Evolutionary conservation across 495 filamentous ascomycete genomes (phyloP), one percentile per base, ranked within the genome.

Genomic region (Aspergillus homomorphus): DNA sequence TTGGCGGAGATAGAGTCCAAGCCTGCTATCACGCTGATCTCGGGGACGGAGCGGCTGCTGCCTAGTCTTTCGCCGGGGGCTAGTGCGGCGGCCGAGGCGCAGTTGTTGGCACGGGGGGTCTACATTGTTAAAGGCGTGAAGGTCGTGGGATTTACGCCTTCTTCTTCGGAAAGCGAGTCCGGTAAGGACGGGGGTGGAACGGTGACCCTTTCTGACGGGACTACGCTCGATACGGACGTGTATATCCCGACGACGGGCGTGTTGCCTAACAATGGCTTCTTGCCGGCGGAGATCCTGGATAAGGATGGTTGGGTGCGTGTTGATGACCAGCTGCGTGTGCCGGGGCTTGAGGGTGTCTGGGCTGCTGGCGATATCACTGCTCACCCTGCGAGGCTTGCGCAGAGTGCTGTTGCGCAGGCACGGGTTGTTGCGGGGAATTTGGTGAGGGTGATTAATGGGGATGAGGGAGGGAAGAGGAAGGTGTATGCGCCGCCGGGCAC

Each of bases 171-270:
- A n/a, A n/a, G n/a, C n/a, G n/a, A n/a, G n/a, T n/a, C n/a, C n/a
- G n/a, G n/a, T n/a, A n/a, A n/a, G n/a, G n/a, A n/a, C 33, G 33
- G 43, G 22, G 60, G 62, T 3, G 45, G 68, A 62, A 62, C 46
- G 4, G 59, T 85, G 55, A 70, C 66, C 1, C 65, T 83, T 38
- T 61, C 77, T 52, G 74, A 69, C 24, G 80, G 77, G 0, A 64
- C 73, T 23, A 69, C 62, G 7, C 49, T 82, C 21, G 51, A 58
- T 0, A 80, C 82, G 0, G 85, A 88, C 63, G 53, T 87, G 18
- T 87, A 87, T 71, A 79, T 89, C 51, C 80, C 87, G 3, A 84
- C 84, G 2, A 82, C 77, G 53, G 87, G 87, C 20, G 73, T 80
- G 12, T 45, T 76, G 0, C 83, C 87, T 45, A 89, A 89, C 74